These are phyloP conservation scores for Bipolaris victoriae DNA, from an alignment of 2,329 filamentous ascomycete genomes.

Conservation along the genomic window DNA sequence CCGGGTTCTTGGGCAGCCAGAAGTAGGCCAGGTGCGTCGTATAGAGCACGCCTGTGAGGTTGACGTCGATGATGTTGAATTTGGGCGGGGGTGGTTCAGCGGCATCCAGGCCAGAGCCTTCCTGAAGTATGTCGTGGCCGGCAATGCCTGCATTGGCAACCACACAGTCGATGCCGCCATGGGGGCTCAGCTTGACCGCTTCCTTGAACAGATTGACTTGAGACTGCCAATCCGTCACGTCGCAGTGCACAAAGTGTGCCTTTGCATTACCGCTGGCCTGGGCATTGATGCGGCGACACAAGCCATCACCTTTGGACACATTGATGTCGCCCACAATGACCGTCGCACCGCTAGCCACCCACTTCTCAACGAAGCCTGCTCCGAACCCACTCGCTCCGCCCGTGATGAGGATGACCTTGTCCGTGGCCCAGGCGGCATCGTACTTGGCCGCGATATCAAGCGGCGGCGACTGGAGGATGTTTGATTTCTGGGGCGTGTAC, in stretches of 20 bases:
- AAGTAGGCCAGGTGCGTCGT: constrained; percentile 69
- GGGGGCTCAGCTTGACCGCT: constrained; percentile 60
- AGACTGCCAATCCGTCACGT: constrained; percentile 69
- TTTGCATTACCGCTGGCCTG: constrained; percentile 49
- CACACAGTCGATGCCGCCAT: constrained; percentile 65
- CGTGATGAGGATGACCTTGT: constrained; percentile 48
- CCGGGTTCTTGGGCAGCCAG: constrained; percentile 61
- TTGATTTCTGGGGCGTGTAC: constrained; percentile 26
- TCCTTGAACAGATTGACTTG: constrained; percentile 69
- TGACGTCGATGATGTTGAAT: constrained; percentile 65
- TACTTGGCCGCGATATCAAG: constrained; percentile 46
- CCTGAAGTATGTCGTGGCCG: constrained; percentile 55
- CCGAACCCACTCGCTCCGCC: constrained; percentile 51
- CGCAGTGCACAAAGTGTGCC: constrained; percentile 65
- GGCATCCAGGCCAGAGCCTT: constrained; percentile 52
- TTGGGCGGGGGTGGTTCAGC: constrained; percentile 58
- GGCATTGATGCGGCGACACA: constrained; percentile 61
- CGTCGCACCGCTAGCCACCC: constrained; percentile 56
- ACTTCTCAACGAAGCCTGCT: constrained; percentile 47
- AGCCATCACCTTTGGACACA: constrained; percentile 58
- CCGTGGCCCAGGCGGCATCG: constrained; percentile 46
- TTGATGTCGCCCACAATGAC: constrained; percentile 70
- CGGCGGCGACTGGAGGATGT: constrained; percentile 47
- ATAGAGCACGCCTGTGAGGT: constrained; percentile 68
- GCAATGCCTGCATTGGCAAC: constrained; percentile 71